These are phyloP conservation scores for Chaetoscypha palmicola DNA, from an alignment of 2,329 filamentous ascomycete genomes.

Conservation along the genomic window DNA sequence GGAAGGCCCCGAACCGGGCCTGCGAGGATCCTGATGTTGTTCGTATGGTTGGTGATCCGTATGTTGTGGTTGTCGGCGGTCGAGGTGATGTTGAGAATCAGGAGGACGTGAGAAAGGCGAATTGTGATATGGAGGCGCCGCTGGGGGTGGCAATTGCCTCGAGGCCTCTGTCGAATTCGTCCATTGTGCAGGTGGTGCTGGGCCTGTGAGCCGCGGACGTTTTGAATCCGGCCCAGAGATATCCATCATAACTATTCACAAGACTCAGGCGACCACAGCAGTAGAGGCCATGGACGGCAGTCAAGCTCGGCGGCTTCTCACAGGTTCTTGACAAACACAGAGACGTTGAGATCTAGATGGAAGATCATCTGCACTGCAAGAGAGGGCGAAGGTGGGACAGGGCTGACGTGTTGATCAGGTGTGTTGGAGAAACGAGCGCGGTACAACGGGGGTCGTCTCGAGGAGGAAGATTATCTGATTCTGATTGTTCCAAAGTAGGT, in stretches of 20 bases:
- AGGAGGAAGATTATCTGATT: too few species aligned
- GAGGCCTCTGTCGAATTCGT: slow-evolving; percentile 41
- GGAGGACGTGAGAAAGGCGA: slow-evolving; percentile 26
- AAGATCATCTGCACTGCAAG: slow-evolving; percentile 26
- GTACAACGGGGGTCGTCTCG: slow-evolving; percentile 18
- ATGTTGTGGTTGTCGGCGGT: slow-evolving; percentile 51
- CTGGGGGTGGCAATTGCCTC: slow-evolving; percentile 34
- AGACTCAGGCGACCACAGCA: slow-evolving; percentile 32
- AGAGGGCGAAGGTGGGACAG: slow-evolving; percentile 26
- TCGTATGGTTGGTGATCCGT: slow-evolving; percentile 42
- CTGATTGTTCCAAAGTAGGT: too few species aligned
- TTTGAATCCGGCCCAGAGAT: slow-evolving; percentile 51
- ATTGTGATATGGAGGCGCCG: slow-evolving; percentile 24
- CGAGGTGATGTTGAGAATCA: slow-evolving; percentile 36
- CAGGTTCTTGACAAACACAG: slow-evolving; percentile 28
- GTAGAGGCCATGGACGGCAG: slow-evolving; percentile 34
- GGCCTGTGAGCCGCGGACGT: slow-evolving; percentile 48
- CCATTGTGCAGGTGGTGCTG: slow-evolving; percentile 34
- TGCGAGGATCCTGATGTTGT: slow-evolving; percentile 30
- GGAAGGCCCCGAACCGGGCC: slow-evolving; percentile 24
- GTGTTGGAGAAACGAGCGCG: slow-evolving; percentile 21
- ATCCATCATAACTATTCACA: slow-evolving; percentile 44
- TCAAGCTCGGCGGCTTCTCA: slow-evolving; percentile 30
- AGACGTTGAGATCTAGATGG: slow-evolving; percentile 19
- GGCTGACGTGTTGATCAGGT: slow-evolving; percentile 26